Evolutionary conservation across 2,329 filamentous ascomycete species (phyloP), one percentile per base, ranked within the genome.

Genomic region (Colletotrichum viniferum): DNA sequence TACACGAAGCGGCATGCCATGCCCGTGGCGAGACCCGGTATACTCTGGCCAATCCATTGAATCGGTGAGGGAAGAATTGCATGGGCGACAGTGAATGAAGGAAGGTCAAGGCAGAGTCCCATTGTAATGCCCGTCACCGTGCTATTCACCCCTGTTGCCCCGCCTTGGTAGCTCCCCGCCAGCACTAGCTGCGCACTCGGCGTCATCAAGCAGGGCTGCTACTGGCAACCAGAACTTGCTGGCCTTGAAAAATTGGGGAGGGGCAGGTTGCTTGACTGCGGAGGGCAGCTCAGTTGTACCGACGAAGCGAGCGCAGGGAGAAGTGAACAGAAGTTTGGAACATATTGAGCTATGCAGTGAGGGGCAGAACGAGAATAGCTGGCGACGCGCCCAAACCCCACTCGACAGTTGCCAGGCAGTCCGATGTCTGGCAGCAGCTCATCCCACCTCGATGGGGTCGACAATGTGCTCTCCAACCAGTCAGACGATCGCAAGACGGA

Each of bases 121-220:
- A 52, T 61, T 55, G 64, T 32, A 48, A 28, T 64, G 48, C 30
- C 36, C 16, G 7, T 61, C 55, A 14, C 66, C 28, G 48, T 48
- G 30, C 16, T 24, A 9, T 61, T 32, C 32, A 56, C 67, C 73
- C 73, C 48, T 73, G 73, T 76, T 64, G 69, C 73, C 69, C 69
- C 70, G 28, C 73, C 73, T 38, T 21, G n/a, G 68, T 64, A 76
- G 34, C 34, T 69, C 43, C 26, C 56, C 56, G 56, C 56, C 73
- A 66, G 58, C 34, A 64, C 32, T 56, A n/a, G 38, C 68, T 71
- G 71, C 60, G 52, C 32, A 62, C 26, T 63, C 21, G 55, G 69
- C 73, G 69, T 75, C 69, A 73, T 76, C 34, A 36, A 43, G 58
- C 73, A 73, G 64, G 69, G 73, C 73, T 73, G 63, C 34, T 63